These are phyloP conservation scores for Acanthamoeba divionensis DNA, from an alignment of 208 protist genomes.

Conservation along the genomic window DNA sequence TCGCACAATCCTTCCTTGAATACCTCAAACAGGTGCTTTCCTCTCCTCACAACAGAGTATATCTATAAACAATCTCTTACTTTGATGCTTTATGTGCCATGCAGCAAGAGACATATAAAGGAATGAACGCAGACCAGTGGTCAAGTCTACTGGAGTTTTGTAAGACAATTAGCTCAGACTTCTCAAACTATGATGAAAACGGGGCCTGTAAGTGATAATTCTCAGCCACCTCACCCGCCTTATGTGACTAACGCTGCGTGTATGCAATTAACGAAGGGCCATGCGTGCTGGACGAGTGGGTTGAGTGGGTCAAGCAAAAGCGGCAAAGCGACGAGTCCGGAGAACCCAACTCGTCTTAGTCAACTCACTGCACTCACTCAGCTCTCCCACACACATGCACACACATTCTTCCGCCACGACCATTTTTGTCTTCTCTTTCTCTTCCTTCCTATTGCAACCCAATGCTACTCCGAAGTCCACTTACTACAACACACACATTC, in stretches of 20 bases:
- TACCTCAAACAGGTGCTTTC: slow-evolving; percentile 11
- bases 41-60: background rate
- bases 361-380: too few species aligned
- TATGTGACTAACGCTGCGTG: background rate
- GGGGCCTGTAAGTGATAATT: slow-evolving; percentile 24
- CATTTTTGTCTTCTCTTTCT: too few species aligned
- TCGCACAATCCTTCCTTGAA: slow-evolving; percentile 20
- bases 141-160: slow-evolving; percentile 49
- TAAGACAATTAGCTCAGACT: slow-evolving; percentile 34
- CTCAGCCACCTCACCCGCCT: background rate
- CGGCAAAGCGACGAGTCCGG: slow-evolving; percentile 5
- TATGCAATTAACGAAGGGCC: background rate
- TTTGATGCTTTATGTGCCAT: background rate
- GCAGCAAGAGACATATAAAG: slow-evolving; percentile 49
- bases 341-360: too few species aligned
- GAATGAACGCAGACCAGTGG: slow-evolving; percentile 48
- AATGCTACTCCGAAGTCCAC: too few species aligned
- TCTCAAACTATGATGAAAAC: slow-evolving; percentile 53
- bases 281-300: slow-evolving; percentile 50
- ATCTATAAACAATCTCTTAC: background rate
- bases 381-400: too few species aligned
- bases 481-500: too few species aligned
- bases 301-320: slow-evolving; percentile 24
- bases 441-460: too few species aligned
- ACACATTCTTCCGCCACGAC: too few species aligned